These are phyloP conservation scores for Arachnopeziza araneosa DNA, from an alignment of 2,329 filamentous ascomycete genomes.

Conservation along the genomic window DNA sequence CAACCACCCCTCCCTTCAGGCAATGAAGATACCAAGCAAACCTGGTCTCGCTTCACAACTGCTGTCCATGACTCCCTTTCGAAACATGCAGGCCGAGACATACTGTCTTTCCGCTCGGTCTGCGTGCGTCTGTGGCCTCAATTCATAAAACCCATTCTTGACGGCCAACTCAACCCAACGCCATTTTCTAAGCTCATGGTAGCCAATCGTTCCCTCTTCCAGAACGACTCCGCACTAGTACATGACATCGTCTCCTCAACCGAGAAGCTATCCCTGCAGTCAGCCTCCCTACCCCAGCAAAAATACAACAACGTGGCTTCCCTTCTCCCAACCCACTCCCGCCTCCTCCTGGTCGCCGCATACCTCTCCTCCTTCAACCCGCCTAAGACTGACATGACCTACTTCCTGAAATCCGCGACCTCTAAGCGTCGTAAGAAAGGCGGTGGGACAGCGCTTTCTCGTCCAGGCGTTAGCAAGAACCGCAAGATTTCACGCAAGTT, in stretches of 20 bases:
- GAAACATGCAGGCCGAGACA: constrained; percentile 72
- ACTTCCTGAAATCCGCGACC: constrained; percentile 55
- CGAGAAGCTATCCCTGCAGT: constrained; percentile 1
- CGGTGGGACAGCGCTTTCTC: constrained; percentile 39
- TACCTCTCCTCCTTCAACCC: constrained; percentile 81
- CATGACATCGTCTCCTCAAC: constrained; percentile 49
- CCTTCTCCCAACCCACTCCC: constrained; percentile 64
- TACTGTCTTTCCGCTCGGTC: constrained; percentile 65
- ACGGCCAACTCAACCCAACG: constrained; percentile 61
- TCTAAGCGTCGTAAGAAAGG: constrained; percentile 33
- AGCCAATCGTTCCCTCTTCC: constrained; percentile 61
- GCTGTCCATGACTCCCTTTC: constrained; percentile 84
- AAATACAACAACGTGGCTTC: constrained; percentile 41
- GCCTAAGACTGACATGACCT: constrained; percentile 62
- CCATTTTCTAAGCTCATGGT: constrained; percentile 84
- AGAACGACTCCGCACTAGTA: constrained; percentile 65
- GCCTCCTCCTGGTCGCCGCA: constrained; percentile 67
- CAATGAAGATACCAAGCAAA: constrained; percentile 52
- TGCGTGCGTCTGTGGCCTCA: constrained; percentile 76
- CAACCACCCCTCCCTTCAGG: constrained; percentile 39
- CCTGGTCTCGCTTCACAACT: constrained; percentile 75
- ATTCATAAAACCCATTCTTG: constrained; percentile 73
- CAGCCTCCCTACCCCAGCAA: constrained; percentile 9
- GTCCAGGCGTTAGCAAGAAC: constrained; percentile 42
- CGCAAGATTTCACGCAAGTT: constrained; percentile 72